Base-by-base conservation (phyloP, 768 basidiomycete species). In the Hortiboletus flavorubellus region DNA sequence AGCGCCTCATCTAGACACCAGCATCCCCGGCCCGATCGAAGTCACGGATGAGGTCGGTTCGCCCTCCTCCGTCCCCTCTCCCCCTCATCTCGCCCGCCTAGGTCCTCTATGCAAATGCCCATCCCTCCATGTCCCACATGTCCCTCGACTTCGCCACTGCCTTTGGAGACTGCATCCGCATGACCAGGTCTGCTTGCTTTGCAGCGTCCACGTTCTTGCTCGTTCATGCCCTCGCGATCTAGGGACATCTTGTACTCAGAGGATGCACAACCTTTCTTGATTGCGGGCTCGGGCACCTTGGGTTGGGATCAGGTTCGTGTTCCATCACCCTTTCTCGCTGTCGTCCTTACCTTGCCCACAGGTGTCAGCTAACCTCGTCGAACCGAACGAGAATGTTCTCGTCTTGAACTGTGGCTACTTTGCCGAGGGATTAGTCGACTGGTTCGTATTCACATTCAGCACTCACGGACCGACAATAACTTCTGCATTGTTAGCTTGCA, bases 341-440 rank as follows among this genome's bases (percentile, higher is more conserved):
- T n/a, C 16, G n/a, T 4, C 29, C n/a, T 55, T 47, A 60, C n/a
- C 31, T 59, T 52, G n/a, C 33, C 59, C 35, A 48, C 60, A 91
- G 87, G 92, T 94, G 39, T 86, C 92, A 0, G 83, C 92, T 8
- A 98, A 98, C 72, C 80, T 99, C 51, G 78, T 98, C n/a, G 87
- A 90, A 63, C 79, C 81, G 4, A 86, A 86, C 51, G 88, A 93
- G 61, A 75, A 84, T 55, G 91, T 79, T 21, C 83, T 97, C 48
- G 91, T 98, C 0, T 77, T 97, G 46, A 84, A 93, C 72, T 86
- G 84, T 21, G 96, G 96, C 7, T 98, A 98, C 78, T 98, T 98
- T 69, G 95, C 91, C 14, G 91, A 96, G 66, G 82, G 87, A 62
- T 94, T 96, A 64, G 79, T 83, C 29, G 91, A 95, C 42, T 95